Evolutionary conservation across 768 basidiomycete species (phyloP).

Genomic region (Panellus pusillus): DNA sequence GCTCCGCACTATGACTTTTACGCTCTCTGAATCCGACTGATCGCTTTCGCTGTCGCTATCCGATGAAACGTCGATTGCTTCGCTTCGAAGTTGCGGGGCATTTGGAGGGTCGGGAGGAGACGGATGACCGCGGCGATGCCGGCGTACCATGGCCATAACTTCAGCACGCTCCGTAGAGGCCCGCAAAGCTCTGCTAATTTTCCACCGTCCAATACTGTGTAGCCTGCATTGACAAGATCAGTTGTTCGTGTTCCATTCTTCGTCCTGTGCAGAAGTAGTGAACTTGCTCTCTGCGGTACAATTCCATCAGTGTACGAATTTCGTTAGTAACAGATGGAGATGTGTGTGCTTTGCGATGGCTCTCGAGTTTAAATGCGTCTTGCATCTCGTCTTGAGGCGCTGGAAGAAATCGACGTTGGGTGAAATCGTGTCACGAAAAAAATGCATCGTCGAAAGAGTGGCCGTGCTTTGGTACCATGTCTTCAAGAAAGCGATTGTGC

Average conservation of each 20-base stretch:
- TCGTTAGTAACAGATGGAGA: conserved; percentile 23
- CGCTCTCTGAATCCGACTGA: too few relatives aligned
- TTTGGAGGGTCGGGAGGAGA: too few relatives aligned
- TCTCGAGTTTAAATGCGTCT: conserved; percentile 12
- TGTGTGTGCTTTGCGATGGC: conserved; percentile 18
- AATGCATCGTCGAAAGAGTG: conserved; percentile 24
- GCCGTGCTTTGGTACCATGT: conserved; percentile 18
- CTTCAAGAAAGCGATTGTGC: conserved; percentile 24
- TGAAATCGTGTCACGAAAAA: conserved; percentile 23
- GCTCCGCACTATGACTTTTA: too few relatives aligned
- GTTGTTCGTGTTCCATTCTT: conserved; percentile 14
- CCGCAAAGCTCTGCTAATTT: neutral
- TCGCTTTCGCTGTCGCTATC: too few relatives aligned
- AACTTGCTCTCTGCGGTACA: conserved; percentile 21
- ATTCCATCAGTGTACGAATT: conserved; percentile 10
- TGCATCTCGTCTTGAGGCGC: conserved; percentile 25
- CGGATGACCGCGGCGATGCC: too few relatives aligned
- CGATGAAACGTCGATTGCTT: too few relatives aligned
- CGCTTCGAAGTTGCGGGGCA: too few relatives aligned
- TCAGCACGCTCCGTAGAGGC: neutral
- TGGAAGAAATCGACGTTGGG: conserved; percentile 25
- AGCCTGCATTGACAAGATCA: conserved; percentile 18
- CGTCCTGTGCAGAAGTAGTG: conserved; percentile 23
- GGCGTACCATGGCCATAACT: neutral
- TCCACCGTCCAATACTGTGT: conserved; percentile 12